Evolutionary conservation across 768 basidiomycete genomes (phyloP), one percentile per base, ranked within the genome.

Genomic region (Gelatoporia subvermispora): DNA sequence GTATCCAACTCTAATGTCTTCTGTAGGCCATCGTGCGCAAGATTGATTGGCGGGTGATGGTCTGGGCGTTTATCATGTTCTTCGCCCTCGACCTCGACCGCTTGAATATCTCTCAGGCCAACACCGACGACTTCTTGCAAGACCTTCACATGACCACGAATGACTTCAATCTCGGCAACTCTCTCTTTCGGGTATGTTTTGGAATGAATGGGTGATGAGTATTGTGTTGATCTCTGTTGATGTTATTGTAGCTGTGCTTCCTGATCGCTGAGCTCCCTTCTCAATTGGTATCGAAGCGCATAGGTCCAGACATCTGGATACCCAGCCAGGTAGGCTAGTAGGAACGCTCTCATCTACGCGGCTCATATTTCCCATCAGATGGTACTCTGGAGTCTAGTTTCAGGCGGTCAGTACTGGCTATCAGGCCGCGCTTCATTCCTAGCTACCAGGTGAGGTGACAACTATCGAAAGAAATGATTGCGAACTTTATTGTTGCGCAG

Each of bases 261-360:
- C 52, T 67, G 25, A 51, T 61, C 20, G 70, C 71, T 63, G 84
- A 85, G 60, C 66, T 86, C 15, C 84, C 84, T 16, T 84, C 82
- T 0, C 83, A 85, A 58, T 67, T 85, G 17, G 61, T 87, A 23
- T 82, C 81, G 34, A 85, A 87, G 60, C 72, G 81, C 4, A 64
- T 85, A 18, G 83, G 84, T 0, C 82, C 83, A 0, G 84, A 86
- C 64, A 66, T 79, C 9, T 85, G 82, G 81, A 73, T 84, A 47
- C 79, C 80, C 1, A 70, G 67, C 22, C 81, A 84, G 66, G 79
- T 77, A 50, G 28, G 47, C n/a, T n/a, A n/a, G n/a, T n/a, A n/a
- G n/a, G n/a, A n/a, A n/a, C n/a, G n/a, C n/a, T 24, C 20, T 16
- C 17, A n/a, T 7, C 24, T 25, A 22, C 34, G 43, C 24, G n/a